Evolutionary conservation across 2,329 filamentous ascomycete genomes (phyloP).

Genomic region (Penicillium palitans): DNA sequence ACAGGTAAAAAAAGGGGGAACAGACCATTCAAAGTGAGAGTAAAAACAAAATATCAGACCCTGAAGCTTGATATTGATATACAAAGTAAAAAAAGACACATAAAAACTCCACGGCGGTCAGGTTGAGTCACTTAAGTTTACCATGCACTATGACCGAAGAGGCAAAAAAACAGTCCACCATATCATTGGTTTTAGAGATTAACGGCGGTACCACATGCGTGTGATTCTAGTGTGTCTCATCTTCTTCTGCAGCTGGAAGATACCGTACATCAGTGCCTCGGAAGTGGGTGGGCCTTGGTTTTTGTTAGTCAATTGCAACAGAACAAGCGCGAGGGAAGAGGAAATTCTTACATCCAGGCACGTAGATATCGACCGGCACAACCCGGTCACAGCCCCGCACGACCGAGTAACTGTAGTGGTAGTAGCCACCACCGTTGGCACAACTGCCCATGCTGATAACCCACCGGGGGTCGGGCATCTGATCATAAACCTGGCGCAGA

Average conservation of each 20-base stretch:
- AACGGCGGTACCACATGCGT: constrained; percentile 60
- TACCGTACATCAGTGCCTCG: constrained; percentile 61
- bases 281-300: constrained; percentile 52
- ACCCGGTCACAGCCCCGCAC: constrained; percentile 76
- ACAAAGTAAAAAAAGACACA: constrained; percentile 26
- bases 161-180: constrained; percentile 12
- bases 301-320: constrained; percentile 13
- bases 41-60: constrained; percentile 9
- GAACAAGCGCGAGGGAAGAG: background rate
- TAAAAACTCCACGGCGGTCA: constrained; percentile 23
- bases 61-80: constrained; percentile 21
- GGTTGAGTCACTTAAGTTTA: constrained; percentile 19
- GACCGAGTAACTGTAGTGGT: constrained; percentile 82
- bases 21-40: constrained; percentile 2
- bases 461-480: constrained; percentile 93
- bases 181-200: constrained; percentile 13
- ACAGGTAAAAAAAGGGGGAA: constrained; percentile 4
- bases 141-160: constrained; percentile 16
- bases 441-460: constrained; percentile 84
- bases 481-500: constrained; percentile 84
- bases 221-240: constrained; percentile 63
- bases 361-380: constrained; percentile 81
- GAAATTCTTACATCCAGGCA: constrained; percentile 70
- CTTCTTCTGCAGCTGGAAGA: constrained; percentile 80
- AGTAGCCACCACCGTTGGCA: constrained; percentile 83